Conservation (phyloP, 1,139 yeast genomes). For the Sugiyamaella sp. region DNA sequence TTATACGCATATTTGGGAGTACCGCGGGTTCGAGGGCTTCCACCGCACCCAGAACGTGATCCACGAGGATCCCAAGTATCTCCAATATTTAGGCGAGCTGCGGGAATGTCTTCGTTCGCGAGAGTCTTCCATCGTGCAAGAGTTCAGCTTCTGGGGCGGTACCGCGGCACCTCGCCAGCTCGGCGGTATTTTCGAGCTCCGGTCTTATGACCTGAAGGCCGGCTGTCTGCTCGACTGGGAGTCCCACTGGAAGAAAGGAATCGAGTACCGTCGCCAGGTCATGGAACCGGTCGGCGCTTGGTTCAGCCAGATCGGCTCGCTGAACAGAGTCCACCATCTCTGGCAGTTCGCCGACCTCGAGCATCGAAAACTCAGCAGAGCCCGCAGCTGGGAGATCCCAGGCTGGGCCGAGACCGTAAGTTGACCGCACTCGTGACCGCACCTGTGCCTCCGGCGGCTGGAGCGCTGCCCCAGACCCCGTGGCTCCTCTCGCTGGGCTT, state of each 20-base stretch:
- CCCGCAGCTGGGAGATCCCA: slow-evolving; percentile 49
- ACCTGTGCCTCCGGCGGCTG: no score
- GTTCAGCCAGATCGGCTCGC: slow-evolving; percentile 47
- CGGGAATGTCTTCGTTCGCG: slow-evolving; percentile 44
- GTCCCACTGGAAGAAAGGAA: slow-evolving; percentile 46
- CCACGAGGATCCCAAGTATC: slow-evolving; percentile 40
- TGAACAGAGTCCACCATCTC: slow-evolving; percentile 48
- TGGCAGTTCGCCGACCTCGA: slow-evolving; percentile 52
- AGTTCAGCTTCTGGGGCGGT: slow-evolving; percentile 51
- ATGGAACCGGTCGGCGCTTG: slow-evolving; percentile 54
- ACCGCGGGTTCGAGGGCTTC: slow-evolving; percentile 48
- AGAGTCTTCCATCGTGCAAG: slow-evolving; percentile 45
- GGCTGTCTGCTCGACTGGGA: slow-evolving; percentile 50
- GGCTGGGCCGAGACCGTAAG: slow-evolving; percentile 48
- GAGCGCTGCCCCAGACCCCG: no score
- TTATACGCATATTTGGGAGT: slow-evolving; percentile 48
- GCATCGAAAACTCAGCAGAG: slow-evolving; percentile 47
- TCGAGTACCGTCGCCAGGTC: slow-evolving; percentile 48
- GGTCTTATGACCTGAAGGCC: slow-evolving; percentile 46
- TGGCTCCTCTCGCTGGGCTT: no score
- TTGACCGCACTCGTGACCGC: not conserved
- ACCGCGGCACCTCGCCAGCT: slow-evolving; percentile 47
- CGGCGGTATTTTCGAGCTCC: slow-evolving; percentile 50
- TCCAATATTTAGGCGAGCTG: slow-evolving; percentile 39
- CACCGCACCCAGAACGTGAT: slow-evolving; percentile 45